Evolutionary conservation across 139 green algal species (phyloP), one percentile per base, ranked within the genome.

Genomic region (Eudorina sp.): DNA sequence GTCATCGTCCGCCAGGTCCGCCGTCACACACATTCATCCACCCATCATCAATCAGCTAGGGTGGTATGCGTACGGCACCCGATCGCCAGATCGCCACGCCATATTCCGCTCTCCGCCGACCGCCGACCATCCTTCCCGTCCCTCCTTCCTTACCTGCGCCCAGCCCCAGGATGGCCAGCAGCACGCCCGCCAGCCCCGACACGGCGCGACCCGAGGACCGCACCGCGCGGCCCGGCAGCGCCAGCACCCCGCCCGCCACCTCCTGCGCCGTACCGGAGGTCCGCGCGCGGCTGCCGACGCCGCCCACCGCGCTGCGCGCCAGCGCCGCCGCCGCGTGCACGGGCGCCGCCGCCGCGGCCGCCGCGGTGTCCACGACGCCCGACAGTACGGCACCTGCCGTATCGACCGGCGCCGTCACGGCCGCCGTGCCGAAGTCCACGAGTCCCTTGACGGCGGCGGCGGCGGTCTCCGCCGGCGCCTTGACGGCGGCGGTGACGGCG

Each of bases 111-210:
- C n/a, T n/a, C n/a, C n/a, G n/a, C n/a, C n/a, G n/a, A n/a, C n/a
- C n/a, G n/a, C n/a, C n/a, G n/a, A n/a, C n/a, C n/a, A n/a, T 73
- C 31, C 64, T 29, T 76, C 36, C 5, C 36, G 21, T 34, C 9
- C 68, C 3, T 3, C 38, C 36, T 8, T 38, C 36, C 58, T 31
- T 31, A 86, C 80, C 80, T 16, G 80, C 80, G 9, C n/a, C 34
- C 27, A 86, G 55, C 14, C 80, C 80, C 18, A 86, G 2, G n/a
- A 86, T 66, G 19, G 80, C 80, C 41, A 86, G 45, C n/a, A 27
- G 0, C n/a, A 86, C 80, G 5, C 45, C 62, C 9, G 60, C 80
- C 43, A 86, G 9, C 7, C 80, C 64, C 4, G 21, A 23, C 11
- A 77, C 23, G 18, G 43, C 80, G 5, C 53, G 74, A 4, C 74